These are phyloP conservation scores for Verticillium alfalfae DNA, from an alignment of 2,329 filamentous ascomycete genomes.

Conservation along the genomic window DNA sequence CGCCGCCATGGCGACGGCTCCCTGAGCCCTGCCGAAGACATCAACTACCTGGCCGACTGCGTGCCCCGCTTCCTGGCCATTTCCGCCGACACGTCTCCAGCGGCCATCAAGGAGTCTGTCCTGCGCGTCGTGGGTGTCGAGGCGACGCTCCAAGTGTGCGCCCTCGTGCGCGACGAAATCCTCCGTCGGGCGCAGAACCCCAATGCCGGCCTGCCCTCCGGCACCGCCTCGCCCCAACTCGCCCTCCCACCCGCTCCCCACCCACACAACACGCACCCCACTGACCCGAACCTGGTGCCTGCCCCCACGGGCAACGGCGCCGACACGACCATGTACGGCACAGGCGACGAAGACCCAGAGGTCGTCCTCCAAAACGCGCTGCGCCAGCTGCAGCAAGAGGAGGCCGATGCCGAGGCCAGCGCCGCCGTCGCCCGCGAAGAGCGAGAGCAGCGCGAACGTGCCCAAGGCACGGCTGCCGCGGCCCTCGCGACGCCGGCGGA, in stretches of 20 bases:
- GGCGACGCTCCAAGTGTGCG: conserved; percentile 45
- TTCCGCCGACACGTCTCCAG: conserved; percentile 51
- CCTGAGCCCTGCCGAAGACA: conserved; percentile 46
- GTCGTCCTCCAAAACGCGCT: conserved; percentile 54
- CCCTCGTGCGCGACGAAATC: conserved; percentile 53
- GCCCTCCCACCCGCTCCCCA: conserved; percentile 2
- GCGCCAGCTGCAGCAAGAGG: conserved; percentile 52
- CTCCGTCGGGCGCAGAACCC: conserved; percentile 27
- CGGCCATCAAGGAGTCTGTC: conserved; percentile 53
- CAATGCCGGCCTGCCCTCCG: background rate
- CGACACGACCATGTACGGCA: conserved; percentile 43
- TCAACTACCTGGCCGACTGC: conserved; percentile 55
- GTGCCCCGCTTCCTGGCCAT: conserved; percentile 56
- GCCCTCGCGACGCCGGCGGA: conserved; percentile 17
- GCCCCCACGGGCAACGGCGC: conserved; percentile 40
- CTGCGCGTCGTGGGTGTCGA: conserved; percentile 51
- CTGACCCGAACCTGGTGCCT: conserved; percentile 10
- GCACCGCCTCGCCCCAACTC: background rate
- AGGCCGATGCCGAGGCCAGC: conserved; percentile 52
- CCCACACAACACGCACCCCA: conserved; percentile 7
- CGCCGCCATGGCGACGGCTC: conserved; percentile 43
- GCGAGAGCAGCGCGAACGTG: conserved; percentile 36
- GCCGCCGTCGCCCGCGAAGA: conserved; percentile 49
- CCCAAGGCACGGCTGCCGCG: conserved; percentile 17
- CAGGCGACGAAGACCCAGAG: conserved; percentile 49